Evolutionary conservation across 1,284 basidiomycete genomes (phyloP), one percentile per base, ranked within the genome.

Genomic region (Trametes sp.): DNA sequence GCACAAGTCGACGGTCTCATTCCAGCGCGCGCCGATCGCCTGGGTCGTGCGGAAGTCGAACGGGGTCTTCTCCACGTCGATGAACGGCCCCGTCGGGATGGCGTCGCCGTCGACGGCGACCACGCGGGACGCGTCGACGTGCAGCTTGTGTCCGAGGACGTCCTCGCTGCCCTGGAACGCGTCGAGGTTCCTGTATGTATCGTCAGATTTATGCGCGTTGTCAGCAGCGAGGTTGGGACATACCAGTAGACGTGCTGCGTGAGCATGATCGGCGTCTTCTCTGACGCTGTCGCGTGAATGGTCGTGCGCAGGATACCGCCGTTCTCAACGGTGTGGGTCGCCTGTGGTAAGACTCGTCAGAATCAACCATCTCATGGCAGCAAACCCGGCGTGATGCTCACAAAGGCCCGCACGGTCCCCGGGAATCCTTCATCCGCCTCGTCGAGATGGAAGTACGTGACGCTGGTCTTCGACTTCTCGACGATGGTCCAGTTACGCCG

Each of bases 211-310:
- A 41, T 46, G 31, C n/a, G 11, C 42, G n/a, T n/a, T 42, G 44
- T 38, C 26, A 5, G 9, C 19, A 1, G 11, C 19, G 11, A 31
- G 19, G 42, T 29, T 5, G 44, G 24, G 10, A 44, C 72, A 14
- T 56, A 82, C 84, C 83, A 86, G 71, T 82, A 87, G 51, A 80
- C 79, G 72, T 83, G 85, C 69, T 82, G 83, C 2, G 83, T 86
- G 16, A 85, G 71, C 84, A 87, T 86, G 57, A 87, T 84, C 0
- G 85, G 86, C 1, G 86, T 87, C 76, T 81, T 74, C 68, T 83
- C 73, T 0, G 82, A 81, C 0, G 84, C 82, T 4, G 72, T 78
- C 0, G 85, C 85, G 52, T 76, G 74, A 26, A 87, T 75, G 0
- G 70, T 74, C 1, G 82, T 84, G 48, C 78, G 75, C 46, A 84